phyloP scores from a whole-genome alignment of 345 rosid species.

The Corymbia maculata region DNA sequence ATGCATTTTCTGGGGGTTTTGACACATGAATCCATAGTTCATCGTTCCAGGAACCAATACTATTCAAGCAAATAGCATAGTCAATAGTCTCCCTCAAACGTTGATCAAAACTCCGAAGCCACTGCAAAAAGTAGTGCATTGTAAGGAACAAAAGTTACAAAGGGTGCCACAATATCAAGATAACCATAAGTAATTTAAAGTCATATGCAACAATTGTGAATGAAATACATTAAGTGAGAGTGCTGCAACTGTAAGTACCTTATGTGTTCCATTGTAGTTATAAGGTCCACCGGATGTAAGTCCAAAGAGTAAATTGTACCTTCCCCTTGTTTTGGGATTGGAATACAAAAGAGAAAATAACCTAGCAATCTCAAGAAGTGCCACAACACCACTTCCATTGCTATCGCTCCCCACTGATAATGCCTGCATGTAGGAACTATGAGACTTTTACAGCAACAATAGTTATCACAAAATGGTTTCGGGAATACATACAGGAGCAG shows the following conservation, averaged over 20 bases:
- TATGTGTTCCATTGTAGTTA: slow-evolving; percentile 93
- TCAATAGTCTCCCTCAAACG: slow-evolving; percentile 93
- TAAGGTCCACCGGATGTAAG: slow-evolving; percentile 95
- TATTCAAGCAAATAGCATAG: slow-evolving; percentile 96
- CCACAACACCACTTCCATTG: slow-evolving; percentile 94
- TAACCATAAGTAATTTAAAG: background rate
- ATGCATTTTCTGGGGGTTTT: slow-evolving; percentile 92
- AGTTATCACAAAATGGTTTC: background rate
- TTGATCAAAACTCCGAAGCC: slow-evolving; percentile 97
- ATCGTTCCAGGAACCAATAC: slow-evolving; percentile 75
- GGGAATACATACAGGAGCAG: slow-evolving; percentile 77
- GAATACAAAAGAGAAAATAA: slow-evolving; percentile 85
- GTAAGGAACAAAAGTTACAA: background rate
- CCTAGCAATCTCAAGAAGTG: slow-evolving; percentile 95
- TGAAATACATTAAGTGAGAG: background rate
- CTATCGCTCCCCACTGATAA: slow-evolving; percentile 93
- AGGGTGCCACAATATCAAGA: background rate
- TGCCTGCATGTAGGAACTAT: slow-evolving; percentile 45
- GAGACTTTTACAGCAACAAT: background rate
- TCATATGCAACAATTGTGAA: background rate
- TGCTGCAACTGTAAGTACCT: slow-evolving; percentile 32
- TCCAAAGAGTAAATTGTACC: slow-evolving; percentile 90
- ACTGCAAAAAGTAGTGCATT: slow-evolving; percentile 30
- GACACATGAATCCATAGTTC: slow-evolving; percentile 78
- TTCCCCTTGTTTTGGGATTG: slow-evolving; percentile 92